Conservation (phyloP, 257 asterid genomes). For the Rubia yunnanensis region DNA sequence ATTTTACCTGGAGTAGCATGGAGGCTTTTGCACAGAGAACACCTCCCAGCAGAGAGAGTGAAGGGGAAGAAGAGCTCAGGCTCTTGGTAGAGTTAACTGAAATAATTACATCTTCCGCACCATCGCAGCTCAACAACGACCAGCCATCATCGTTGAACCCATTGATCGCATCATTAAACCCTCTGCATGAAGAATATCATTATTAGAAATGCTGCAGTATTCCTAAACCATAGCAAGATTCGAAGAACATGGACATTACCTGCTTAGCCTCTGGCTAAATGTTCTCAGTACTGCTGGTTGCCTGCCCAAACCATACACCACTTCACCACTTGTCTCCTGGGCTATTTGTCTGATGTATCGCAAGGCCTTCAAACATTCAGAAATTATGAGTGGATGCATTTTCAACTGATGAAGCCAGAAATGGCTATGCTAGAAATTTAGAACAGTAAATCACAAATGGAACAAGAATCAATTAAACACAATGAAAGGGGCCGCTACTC, state of each 20-base stretch:
- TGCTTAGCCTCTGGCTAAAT: constrained; percentile 92
- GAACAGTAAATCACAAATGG: neutral
- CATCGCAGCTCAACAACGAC: constrained; percentile 67
- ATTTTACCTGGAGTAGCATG: constrained; percentile 80
- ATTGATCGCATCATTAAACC: constrained; percentile 87
- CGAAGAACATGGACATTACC: constrained; percentile 28
- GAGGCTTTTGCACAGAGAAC: constrained; percentile 94
- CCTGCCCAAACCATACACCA: constrained; percentile 73
- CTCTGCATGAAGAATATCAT: constrained; percentile 41
- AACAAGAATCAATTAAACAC: neutral
- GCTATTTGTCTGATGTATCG: constrained; percentile 82
- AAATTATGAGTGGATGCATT: neutral
- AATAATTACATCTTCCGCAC: constrained; percentile 78
- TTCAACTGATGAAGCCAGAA: neutral
- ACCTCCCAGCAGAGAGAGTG: constrained; percentile 62
- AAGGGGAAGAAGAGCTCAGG: constrained; percentile 27
- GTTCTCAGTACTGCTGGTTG: constrained; percentile 96
- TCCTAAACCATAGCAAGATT: neutral
- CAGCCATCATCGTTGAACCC: constrained; percentile 94
- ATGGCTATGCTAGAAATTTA: neutral
- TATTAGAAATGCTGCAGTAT: neutral
- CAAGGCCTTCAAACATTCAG: constrained; percentile 21
- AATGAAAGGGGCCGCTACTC: neutral
- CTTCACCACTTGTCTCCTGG: constrained; percentile 90
- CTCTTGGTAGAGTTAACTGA: constrained; percentile 60